A percentile compares a stretch with the other conserved stretches of the same genome.
These are phyloP conservation scores for Naganishia vishniacii DNA, from an alignment of 768 basidiomycete genomes.

Conservation along the genomic window DNA sequence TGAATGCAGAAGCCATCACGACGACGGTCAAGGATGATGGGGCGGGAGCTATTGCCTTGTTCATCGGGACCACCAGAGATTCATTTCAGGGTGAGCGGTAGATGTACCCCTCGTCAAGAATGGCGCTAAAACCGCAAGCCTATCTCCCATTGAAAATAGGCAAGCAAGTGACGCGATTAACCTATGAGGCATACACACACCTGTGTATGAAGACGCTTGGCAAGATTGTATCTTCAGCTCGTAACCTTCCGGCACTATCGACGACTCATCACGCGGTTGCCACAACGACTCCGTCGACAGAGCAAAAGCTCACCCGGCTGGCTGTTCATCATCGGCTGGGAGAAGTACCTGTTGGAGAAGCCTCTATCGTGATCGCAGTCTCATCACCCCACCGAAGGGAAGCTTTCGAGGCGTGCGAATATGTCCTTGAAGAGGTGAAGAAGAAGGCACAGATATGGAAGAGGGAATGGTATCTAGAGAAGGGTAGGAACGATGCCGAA, in stretches of 20 bases:
- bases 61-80: constrained; percentile 81
- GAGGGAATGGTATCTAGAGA: constrained; percentile 68
- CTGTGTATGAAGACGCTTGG: constrained; percentile 73
- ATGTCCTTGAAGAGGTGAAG: constrained; percentile 80
- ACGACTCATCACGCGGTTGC: constrained; percentile 33
- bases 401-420: constrained; percentile 72
- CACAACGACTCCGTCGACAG: constrained; percentile 9
- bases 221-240: constrained; percentile 56
- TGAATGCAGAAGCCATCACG: constrained; percentile 61
- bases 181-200: constrained; percentile 78
- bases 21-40: constrained; percentile 59
- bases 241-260: constrained; percentile 14
- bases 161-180: constrained; percentile 64
- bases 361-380: constrained; percentile 79
- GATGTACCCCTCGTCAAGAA: too few relatives aligned
- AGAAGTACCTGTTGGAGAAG: constrained; percentile 66
- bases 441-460: constrained; percentile 83
- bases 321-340: constrained; percentile 73
- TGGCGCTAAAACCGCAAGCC: too few relatives aligned
- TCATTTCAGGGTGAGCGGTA: constrained; percentile 64
- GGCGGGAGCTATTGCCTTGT: constrained; percentile 68
- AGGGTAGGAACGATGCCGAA: constrained; percentile 53
- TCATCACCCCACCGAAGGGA: constrained; percentile 78
- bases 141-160: constrained; percentile 56
- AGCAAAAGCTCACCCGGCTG: constrained; percentile 55